phyloP scores from a whole-genome alignment of 805 yeast species.

The Saturnispora halmiae region DNA sequence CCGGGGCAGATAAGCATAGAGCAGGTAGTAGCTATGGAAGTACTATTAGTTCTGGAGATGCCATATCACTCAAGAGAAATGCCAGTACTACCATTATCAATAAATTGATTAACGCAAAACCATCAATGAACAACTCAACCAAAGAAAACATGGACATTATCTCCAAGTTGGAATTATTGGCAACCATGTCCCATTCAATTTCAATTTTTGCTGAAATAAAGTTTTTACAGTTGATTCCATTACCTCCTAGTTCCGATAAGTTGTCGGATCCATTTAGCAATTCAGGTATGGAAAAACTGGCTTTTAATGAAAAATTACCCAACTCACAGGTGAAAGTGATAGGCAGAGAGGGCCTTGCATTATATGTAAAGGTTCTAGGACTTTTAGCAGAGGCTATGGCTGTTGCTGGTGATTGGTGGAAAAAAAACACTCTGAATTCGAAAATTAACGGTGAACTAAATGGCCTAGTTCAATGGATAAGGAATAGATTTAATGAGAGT shows the following conservation, averaged over 20 bases:
- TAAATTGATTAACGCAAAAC: slow-evolving; percentile 8
- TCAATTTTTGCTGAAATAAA: slow-evolving; percentile 86
- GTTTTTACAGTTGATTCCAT: slow-evolving; percentile 73
- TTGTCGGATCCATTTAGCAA: slow-evolving; percentile 7
- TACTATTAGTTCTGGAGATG: background rate
- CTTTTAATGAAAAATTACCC: slow-evolving; percentile 5
- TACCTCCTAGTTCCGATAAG: slow-evolving; percentile 36
- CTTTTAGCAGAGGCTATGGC: slow-evolving; percentile 80
- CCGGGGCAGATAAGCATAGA: slow-evolving; percentile 8
- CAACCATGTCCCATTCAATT: slow-evolving; percentile 87
- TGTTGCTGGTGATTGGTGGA: slow-evolving; percentile 88
- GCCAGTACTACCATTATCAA: slow-evolving; percentile 6
- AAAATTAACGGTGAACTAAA: slow-evolving; percentile 32
- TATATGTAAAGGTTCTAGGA: slow-evolving; percentile 78
- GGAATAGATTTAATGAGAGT: slow-evolving; percentile 81
- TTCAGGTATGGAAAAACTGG: slow-evolving; percentile 26
- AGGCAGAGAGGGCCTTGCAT: slow-evolving; percentile 63
- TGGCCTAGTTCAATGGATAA: slow-evolving; percentile 81
- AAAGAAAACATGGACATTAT: slow-evolving; percentile 33
- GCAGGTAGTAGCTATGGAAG: slow-evolving; percentile 12
- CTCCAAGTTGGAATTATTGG: slow-evolving; percentile 54
- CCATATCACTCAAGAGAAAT: slow-evolving; percentile 1
- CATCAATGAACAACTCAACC: background rate
- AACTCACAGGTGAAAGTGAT: slow-evolving; percentile 1
- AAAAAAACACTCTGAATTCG: slow-evolving; percentile 29